A percentile compares a stretch with the other conserved stretches of the same genome.
These are phyloP conservation scores for Panellus pusillus DNA, from an alignment of 768 basidiomycete species.

Conservation along the genomic window DNA sequence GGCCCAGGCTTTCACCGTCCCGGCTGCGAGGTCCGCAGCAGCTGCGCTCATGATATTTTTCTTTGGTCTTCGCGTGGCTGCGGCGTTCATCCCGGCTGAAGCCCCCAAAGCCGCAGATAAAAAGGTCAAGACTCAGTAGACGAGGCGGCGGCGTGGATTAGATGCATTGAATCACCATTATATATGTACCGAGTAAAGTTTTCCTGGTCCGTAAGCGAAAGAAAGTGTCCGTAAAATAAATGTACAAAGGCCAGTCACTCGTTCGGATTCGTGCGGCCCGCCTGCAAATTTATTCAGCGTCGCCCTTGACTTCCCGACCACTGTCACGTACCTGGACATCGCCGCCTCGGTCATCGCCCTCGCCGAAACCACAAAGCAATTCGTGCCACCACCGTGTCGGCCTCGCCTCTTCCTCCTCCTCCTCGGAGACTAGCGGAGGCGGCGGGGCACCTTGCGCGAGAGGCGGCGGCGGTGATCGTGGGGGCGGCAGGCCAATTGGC, in stretches of 20 bases:
- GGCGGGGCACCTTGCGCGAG: conserved; percentile 29
- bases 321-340: conserved; percentile 59
- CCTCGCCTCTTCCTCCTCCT: conserved; percentile 33
- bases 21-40: conserved; percentile 35
- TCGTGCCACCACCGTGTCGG: conserved; percentile 80
- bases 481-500: conserved; percentile 63
- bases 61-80: conserved; percentile 35
- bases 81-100: conserved; percentile 27
- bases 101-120: not conserved
- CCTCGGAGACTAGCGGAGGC: conserved; percentile 33
- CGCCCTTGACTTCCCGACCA: not conserved
- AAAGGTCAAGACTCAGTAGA: conserved; percentile 21
- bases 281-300: conserved; percentile 38
- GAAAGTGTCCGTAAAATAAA: conserved; percentile 4
- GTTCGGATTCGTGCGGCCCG: conserved; percentile 71
- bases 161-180: not conserved
- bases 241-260: conserved; percentile 34
- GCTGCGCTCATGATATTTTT: conserved; percentile 32
- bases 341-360: conserved; percentile 71
- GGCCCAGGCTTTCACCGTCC: conserved; percentile 13
- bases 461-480: conserved; percentile 54
- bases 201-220: conserved; percentile 1
- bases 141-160: not conserved
- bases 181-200: not conserved
- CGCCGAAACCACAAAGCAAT: conserved; percentile 79